A percentile compares a stretch with the other conserved stretches of the same genome.
phyloP scores from a whole-genome alignment of 176 grass and related monocot genomes.

The Poa annua region DNA sequence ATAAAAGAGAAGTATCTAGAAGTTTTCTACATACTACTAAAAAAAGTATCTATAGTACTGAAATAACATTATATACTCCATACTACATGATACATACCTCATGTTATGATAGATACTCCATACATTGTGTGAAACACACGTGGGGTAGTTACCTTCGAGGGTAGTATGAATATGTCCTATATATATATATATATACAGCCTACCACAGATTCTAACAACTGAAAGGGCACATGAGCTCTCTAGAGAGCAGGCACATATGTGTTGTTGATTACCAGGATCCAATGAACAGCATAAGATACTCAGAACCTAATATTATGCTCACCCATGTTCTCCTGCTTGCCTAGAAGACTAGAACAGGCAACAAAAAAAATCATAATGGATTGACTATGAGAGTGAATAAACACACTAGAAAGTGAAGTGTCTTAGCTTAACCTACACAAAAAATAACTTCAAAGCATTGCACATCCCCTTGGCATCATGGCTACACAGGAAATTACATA shows the following conservation, averaged over 20 bases:
- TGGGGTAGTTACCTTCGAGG: no score
- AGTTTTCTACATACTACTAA: no score
- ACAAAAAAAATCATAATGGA: neutral
- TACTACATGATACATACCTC: no score
- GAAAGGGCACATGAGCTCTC: neutral
- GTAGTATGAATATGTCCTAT: no score
- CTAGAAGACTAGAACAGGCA: neutral
- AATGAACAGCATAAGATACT: neutral
- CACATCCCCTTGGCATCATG: neutral
- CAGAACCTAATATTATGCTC: neutral
- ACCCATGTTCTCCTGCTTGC: neutral
- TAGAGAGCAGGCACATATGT: neutral
- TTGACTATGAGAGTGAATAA: neutral
- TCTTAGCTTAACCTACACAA: neutral
- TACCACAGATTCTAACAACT: neutral
- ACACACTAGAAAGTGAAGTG: neutral
- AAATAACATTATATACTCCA: no score
- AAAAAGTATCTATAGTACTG: no score
- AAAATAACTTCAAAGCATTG: neutral
- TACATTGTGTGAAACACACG: no score
- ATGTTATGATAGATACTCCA: no score
- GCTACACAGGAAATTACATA: neutral
- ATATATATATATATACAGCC: constrained; percentile 1
- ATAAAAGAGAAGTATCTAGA: no score
- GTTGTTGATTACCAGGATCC: neutral